Conservation (phyloP, 2,329 filamentous ascomycete species). For the Magnaporthiopsis incrustans region DNA sequence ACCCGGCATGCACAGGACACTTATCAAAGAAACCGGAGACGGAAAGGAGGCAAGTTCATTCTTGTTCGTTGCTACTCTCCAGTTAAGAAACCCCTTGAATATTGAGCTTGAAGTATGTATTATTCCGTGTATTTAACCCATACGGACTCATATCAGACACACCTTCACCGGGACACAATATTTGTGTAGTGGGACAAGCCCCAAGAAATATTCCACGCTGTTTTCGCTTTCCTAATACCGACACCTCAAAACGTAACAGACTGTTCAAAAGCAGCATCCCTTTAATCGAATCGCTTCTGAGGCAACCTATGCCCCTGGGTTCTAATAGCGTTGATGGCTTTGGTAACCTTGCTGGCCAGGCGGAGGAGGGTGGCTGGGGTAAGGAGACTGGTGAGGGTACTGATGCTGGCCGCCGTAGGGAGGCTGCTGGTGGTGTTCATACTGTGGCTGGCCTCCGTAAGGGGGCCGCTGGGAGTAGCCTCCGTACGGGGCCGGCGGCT, state of each 20-base stretch:
- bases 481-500: slow-evolving; percentile 13
- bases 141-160: no score
- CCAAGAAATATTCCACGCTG: not conserved
- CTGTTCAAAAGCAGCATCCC: no score
- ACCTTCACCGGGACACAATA: not conserved
- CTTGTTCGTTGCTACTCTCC: no score
- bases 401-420: not conserved
- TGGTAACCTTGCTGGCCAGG: not conserved
- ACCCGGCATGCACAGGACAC: no score
- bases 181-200: no score
- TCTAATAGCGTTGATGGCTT: not conserved
- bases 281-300: no score
- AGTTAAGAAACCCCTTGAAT: no score
- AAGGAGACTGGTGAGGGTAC: slow-evolving; percentile 10
- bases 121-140: no score
- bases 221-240: not conserved
- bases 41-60: no score
- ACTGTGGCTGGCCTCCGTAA: slow-evolving; percentile 4
- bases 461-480: slow-evolving; percentile 17
- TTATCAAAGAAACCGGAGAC: no score
- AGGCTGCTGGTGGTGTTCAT: not conserved
- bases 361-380: slow-evolving; percentile 9
- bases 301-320: not conserved
- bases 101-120: no score
- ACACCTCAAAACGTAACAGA: not conserved